Percentiles rank a stretch among this genome's conserved stretches.
phyloP scores from a whole-genome alignment of 2,329 filamentous ascomycete species.

The Dothistroma pini region DNA sequence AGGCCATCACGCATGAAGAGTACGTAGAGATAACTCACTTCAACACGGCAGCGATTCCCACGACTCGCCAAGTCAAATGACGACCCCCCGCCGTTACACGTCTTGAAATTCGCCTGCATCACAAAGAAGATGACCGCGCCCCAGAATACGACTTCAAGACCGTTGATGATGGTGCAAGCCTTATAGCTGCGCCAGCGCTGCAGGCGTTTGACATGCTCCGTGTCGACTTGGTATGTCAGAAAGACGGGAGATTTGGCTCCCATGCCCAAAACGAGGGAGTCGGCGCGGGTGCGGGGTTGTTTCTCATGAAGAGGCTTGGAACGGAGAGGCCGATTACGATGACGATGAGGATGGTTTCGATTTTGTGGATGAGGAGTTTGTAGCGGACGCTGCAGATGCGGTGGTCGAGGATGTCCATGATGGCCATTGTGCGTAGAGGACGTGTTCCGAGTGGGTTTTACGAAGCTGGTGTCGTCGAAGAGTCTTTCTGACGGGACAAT shows the following conservation, averaged over 20 bases:
- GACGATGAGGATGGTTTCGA: slow-evolving; percentile 15
- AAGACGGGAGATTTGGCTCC: slow-evolving; percentile 40
- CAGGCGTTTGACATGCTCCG: slow-evolving; percentile 35
- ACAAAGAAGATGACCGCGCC: slow-evolving; percentile 35
- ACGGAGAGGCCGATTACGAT: slow-evolving; percentile 15
- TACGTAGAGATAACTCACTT: slow-evolving; percentile 8
- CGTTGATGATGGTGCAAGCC: slow-evolving; percentile 42
- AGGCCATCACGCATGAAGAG: not conserved
- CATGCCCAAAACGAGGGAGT: slow-evolving; percentile 18
- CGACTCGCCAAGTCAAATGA: slow-evolving; percentile 12
- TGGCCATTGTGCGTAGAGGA: not conserved
- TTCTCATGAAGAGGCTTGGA: slow-evolving; percentile 16
- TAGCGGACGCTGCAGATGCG: slow-evolving; percentile 10
- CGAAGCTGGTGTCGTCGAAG: not conserved
- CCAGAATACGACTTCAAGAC: slow-evolving; percentile 45
- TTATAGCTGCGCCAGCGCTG: slow-evolving; percentile 41
- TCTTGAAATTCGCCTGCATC: slow-evolving; percentile 15
- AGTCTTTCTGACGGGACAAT: not conserved
- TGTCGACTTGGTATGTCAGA: slow-evolving; percentile 42
- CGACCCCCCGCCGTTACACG: slow-evolving; percentile 12
- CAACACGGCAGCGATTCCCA: slow-evolving; percentile 8
- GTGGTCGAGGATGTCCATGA: not conserved
- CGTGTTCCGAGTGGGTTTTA: not conserved
- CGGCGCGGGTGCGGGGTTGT: slow-evolving; percentile 18
- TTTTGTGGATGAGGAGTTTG: slow-evolving; percentile 18